phyloP scores from a whole-genome alignment of 164 flowering plant species.

The Chloranthus sessilifolius region DNA sequence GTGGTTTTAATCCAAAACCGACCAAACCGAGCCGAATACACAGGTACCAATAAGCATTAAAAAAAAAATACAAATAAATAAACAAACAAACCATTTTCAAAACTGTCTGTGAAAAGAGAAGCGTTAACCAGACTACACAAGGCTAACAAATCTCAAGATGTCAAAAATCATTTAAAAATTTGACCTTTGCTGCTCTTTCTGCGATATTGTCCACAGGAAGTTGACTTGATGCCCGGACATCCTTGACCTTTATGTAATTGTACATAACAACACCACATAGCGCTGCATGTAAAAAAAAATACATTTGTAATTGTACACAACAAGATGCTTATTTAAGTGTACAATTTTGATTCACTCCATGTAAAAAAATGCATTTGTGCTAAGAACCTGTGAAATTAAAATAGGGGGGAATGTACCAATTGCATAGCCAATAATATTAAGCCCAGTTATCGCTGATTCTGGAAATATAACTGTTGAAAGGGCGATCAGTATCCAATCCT shows the following conservation, averaged over 20 bases:
- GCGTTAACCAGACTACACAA: no score
- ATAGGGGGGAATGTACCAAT: conserved; percentile 49
- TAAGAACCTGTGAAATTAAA: neutral
- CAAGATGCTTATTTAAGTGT: neutral
- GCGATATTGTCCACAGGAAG: conserved; percentile 45
- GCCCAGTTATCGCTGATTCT: conserved; percentile 84
- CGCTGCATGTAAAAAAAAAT: conserved; percentile 44
- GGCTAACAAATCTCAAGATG: no score
- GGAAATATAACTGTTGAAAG: conserved; percentile 96
- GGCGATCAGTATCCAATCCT: conserved; percentile 97
- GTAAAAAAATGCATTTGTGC: neutral
- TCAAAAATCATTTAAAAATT: neutral
- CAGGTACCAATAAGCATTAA: neutral
- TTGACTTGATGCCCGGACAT: conserved; percentile 65
- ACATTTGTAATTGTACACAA: no score
- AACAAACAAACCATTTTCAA: no score
- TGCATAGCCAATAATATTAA: conserved; percentile 90
- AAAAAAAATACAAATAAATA: neutral
- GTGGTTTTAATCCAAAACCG: no score
- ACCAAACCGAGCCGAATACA: no score
- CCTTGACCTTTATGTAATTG: conserved; percentile 89
- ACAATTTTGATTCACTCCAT: neutral
- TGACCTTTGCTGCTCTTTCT: conserved; percentile 59
- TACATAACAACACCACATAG: conserved; percentile 95
- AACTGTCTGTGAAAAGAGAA: no score